Conservation (phyloP, 148 eudicot species). For the Dysphania ambrosioides region DNA sequence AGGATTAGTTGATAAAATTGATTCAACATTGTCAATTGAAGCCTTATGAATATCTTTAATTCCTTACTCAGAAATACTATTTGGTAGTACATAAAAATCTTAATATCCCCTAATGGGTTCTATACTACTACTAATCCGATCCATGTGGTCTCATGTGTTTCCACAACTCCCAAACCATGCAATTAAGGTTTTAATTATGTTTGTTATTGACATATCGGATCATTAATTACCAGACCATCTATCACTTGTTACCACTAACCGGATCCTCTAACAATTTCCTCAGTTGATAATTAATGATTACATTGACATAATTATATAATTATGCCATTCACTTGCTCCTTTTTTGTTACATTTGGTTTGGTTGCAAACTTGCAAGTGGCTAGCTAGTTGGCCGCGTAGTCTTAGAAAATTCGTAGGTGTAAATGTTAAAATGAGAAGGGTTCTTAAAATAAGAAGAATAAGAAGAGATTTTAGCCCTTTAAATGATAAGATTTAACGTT, state of each 20-base stretch:
- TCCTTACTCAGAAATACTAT: too few species aligned
- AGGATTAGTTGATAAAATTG: too few species aligned
- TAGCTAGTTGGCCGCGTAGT: too few species aligned
- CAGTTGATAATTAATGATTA: background rate
- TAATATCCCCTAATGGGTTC: background rate
- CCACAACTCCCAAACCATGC: background rate
- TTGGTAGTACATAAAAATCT: too few species aligned
- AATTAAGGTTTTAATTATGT: background rate
- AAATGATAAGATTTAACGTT: too few species aligned
- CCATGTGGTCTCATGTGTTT: slow-evolving; percentile 23
- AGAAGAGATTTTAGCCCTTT: too few species aligned
- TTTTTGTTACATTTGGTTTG: slow-evolving; percentile 15
- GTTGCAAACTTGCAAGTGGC: slow-evolving; percentile 19
- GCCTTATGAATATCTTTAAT: too few species aligned
- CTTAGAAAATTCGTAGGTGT: too few species aligned
- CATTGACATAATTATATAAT: background rate
- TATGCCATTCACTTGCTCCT: too few species aligned
- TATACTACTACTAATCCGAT: background rate
- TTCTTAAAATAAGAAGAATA: too few species aligned
- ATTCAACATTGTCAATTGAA: too few species aligned
- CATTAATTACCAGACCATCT: slow-evolving; percentile 7
- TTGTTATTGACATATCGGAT: background rate
- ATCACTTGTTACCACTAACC: slow-evolving; percentile 6
- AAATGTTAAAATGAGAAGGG: too few species aligned
- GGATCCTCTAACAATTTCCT: background rate